Conservation (phyloP, 352 stramenopile species). For the Phytopythium chamaehyphon region DNA sequence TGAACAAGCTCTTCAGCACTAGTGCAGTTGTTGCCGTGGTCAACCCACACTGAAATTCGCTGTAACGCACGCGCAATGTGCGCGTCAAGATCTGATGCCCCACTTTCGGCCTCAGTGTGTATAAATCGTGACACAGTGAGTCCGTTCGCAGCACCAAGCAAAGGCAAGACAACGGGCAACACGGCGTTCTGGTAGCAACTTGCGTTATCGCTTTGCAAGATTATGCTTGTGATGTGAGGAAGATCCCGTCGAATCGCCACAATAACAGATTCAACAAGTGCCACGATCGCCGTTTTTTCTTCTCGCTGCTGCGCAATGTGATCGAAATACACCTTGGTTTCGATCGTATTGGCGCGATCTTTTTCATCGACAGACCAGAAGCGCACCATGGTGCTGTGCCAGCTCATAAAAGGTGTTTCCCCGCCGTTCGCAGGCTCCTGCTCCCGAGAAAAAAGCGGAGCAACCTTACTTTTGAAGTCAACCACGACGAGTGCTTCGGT, state of each 20-base stretch:
- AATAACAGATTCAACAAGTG: constrained; percentile 14
- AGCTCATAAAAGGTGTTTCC: constrained; percentile 12
- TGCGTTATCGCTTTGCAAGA: constrained; percentile 18
- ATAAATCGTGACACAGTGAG: constrained; percentile 12
- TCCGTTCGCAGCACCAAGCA: constrained; percentile 7
- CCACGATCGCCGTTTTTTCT: constrained; percentile 12
- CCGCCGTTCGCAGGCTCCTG: constrained; percentile 1
- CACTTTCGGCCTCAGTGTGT: constrained; percentile 15
- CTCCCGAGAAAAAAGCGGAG: constrained; percentile 13
- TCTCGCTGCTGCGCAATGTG: constrained; percentile 8
- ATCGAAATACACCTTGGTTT: constrained; percentile 13
- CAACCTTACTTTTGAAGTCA: constrained; percentile 21
- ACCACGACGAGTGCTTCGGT: constrained; percentile 12
- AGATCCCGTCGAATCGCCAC: constrained; percentile 12
- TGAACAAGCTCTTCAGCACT: constrained; percentile 7
- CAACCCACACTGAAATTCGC: constrained; percentile 5
- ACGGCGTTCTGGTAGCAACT: constrained; percentile 16
- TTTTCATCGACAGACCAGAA: constrained; percentile 4
- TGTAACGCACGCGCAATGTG: constrained; percentile 12
- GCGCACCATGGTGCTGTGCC: constrained; percentile 10
- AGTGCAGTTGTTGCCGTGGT: constrained; percentile 11
- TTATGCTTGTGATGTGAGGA: constrained; percentile 9
- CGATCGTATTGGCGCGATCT: not conserved
- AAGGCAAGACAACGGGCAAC: constrained; percentile 9
- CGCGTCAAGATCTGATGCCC: constrained; percentile 13